Conservation (phyloP, 345 rosid species). For the Hypericum perforatum region DNA sequence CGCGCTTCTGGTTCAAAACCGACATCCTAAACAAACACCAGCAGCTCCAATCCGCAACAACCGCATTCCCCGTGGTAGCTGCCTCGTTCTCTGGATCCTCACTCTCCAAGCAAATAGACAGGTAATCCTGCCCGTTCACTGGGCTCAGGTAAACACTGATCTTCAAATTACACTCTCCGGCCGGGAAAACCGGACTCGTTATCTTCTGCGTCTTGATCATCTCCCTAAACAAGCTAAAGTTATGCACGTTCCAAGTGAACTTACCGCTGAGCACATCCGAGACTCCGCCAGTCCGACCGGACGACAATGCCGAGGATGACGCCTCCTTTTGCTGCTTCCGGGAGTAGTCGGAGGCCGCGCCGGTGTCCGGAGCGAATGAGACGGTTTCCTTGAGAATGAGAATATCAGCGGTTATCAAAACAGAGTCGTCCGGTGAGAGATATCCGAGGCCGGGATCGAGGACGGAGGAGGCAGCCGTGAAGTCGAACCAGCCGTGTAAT, state of each 20-base stretch:
- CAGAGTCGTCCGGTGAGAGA: not conserved
- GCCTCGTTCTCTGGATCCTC: constrained; percentile 4
- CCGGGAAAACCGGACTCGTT: constrained; percentile 9
- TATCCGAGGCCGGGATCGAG: constrained; percentile 7
- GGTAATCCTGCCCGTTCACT: constrained; percentile 9
- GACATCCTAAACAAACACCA: constrained; percentile 15
- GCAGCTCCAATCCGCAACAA: constrained; percentile 6
- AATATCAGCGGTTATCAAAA: constrained; percentile 7
- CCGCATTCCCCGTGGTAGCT: too few species aligned
- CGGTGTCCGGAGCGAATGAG: not conserved
- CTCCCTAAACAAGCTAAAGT: constrained; percentile 9
- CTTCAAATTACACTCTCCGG: constrained; percentile 9
- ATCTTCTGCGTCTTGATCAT: constrained; percentile 12
- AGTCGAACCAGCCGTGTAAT: constrained; percentile 10
- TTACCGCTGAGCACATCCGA: constrained; percentile 11
- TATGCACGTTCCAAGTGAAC: constrained; percentile 10
- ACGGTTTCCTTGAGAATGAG: constrained; percentile 1
- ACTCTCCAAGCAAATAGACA: constrained; percentile 7
- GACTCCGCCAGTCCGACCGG: too few species aligned
- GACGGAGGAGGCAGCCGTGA: not conserved
- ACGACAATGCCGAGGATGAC: too few species aligned
- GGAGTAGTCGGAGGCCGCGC: not conserved
- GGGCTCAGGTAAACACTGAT: constrained; percentile 1
- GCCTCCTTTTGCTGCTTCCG: too few species aligned
- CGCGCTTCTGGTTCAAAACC: constrained; percentile 13